Base-by-base conservation (phyloP, 1,284 basidiomycete genomes). In the Calocybe gambosa region DNA sequence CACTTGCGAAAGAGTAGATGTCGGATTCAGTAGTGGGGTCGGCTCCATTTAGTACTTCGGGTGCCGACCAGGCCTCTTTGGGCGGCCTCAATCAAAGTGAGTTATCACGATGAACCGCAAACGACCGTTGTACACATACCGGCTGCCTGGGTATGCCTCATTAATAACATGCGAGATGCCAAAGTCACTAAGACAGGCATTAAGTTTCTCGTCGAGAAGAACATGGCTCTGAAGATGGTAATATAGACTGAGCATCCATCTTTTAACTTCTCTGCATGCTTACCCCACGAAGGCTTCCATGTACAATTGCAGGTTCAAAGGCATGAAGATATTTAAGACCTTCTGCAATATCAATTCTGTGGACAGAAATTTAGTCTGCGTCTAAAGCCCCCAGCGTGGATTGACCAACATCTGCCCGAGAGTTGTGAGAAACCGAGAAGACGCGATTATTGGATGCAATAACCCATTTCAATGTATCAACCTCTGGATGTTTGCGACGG, bases 1-100 rank as follows among this genome's bases (percentile, higher is more conserved):
- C 29, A 9, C 40, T 42, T 42, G 40, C 40, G n/a, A 42, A 42
- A 8, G 40, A 42, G 20, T 42, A 34, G 16, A 42, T 21, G 31
- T 42, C 40, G 8, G 40, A 42, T 34, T 33, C 29, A 13, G 31
- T 12, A 1, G 28, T 42, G 12, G 40, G 40, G 19, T 28, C n/a
- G 1, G 28, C 28, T 7, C 23, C 29, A 19, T 4, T 7, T 23
- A 41, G 28, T 16, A 42, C 40, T 42, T 42, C 40, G n/a, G 40
- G 40, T 20, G 40, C 40, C n/a, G 40, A 33, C 40, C 40, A 42
- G 12, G 40, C 40, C n/a, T 42, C 23, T 15, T 20, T 19, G 2
- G 40, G 40, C 7, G 40, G 40, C 7, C 40, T 42, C 15, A 5
- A 13, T 1, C 3, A 9, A 12, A n/a, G 8, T 34, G 4, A 33